Evolutionary conservation across 2,329 filamentous ascomycete genomes (phyloP), one percentile per base, ranked within the genome.

Genomic region (Colletotrichum brevisporum): DNA sequence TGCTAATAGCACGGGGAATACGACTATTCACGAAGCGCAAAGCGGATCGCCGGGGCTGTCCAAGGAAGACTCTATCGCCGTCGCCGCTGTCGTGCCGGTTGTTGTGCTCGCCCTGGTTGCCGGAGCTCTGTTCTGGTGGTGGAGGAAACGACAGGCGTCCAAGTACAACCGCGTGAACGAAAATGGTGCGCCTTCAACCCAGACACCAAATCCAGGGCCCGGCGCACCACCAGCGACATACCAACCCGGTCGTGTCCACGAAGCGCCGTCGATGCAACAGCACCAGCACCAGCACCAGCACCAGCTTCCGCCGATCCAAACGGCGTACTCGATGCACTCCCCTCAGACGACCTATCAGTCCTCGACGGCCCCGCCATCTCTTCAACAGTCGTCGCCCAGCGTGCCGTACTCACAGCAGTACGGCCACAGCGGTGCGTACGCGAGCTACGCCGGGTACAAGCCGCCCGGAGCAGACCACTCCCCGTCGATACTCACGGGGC

Each of bases 91-190:
- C 21, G 56, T 67, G 41, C 63, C 63, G 3, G 56, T 61, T 2
- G 57, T 67, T 5, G 51, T 50, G 9, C 24, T 67, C 15, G 63
- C 24, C 16, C 10, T 62, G 26, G 18, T 67, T 1, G 63, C 36
- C 13, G 63, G 56, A 9, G 56, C 48, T 4, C 48, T 61, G 0
- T 67, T 67, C 56, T 67, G 63, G 56, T 67, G 63, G 63, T 67
- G 63, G 63, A 67, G 51, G 56, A 67, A 55, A 52, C 55, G 57
- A 16, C 55, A 67, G 48, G 43, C 52, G 4, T 41, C 47, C 16
- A 60, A 61, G n/a, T 63, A 65, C 45, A 26, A 48, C 27, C 45
- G 39, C 24, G 57, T 50, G 16, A 67, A 36, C 51, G 52, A 27
- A 21, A 39, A 24, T 39, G 21, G 26, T 10, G 27, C 24, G 15